Base-by-base conservation (phyloP, 352 stramenopile species). In the Phytopythium ostracodes region DNA sequence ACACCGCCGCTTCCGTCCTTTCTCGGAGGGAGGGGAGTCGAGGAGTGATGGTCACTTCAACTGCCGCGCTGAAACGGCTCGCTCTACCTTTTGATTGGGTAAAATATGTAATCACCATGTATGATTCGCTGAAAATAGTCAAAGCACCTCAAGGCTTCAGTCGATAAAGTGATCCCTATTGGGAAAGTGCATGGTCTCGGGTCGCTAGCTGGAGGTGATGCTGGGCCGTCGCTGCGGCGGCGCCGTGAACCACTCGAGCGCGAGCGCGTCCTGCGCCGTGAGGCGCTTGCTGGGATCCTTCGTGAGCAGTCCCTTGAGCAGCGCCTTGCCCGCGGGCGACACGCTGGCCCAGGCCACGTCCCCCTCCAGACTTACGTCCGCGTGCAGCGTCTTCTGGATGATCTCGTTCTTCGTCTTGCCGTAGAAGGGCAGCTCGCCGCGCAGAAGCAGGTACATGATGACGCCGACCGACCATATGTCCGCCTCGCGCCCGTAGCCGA, bases 391-490 rank as follows among this genome's bases (percentile, higher is more conserved):
- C 58, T 94, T 94, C 60, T 97, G 85, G 50, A 98, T 97, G 50
- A 98, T 95, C 47, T 98, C 91, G 29, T 91, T 87, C 63, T 97
- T 94, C 51, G 77, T 84, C 51, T 96, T 95, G 36, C 87, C 89
- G 55, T 97, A 90, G 72, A 98, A 98, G 1, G 94, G 94, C 53
- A 98, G 77, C 15, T 92, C 75, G 7, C 91, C 91, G 27, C 89
- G 79, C 36, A 98, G 67, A 18, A 98, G 65, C 29, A 98, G 66
- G 65, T 92, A 98, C 81, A 98, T 89, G 59, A 98, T 97, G 17
- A 98, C 92, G 20, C 93, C 92, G 15, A 98, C 67, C 8, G 81
- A 96, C 92, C 92, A 98, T 20, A 98, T 92, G 69, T 98, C 92
- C 0, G 92, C 91, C 62, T 96, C 87, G 27, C 87, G 83, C 22